Percentiles rank a stretch among this genome's conserved stretches.
Evolutionary conservation across 2,329 filamentous ascomycete species (phyloP).

Genomic region (Fusarium nygamai): DNA sequence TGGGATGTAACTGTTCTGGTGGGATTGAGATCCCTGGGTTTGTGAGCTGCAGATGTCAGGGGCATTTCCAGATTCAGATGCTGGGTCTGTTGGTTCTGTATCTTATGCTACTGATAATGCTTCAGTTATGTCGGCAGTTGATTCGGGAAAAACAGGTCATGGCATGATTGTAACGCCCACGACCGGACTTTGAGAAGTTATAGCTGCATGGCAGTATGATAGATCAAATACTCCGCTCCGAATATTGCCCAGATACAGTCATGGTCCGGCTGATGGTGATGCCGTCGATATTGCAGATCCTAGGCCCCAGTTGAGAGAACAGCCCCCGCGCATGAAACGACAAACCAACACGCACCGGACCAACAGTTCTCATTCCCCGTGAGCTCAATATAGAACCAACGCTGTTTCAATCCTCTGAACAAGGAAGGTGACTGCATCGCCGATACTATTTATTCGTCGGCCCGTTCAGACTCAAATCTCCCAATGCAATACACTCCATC

Average conservation of each 20-base stretch:
- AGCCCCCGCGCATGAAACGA: background rate
- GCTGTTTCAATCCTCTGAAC: background rate
- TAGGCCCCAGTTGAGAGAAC: background rate
- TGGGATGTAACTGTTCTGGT: constrained; percentile 5
- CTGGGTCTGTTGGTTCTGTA: background rate
- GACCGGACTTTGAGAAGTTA: background rate
- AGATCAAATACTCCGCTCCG: background rate
- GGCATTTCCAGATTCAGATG: background rate
- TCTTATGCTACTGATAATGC: background rate
- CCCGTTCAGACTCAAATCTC: background rate
- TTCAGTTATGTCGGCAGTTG: constrained; percentile 1
- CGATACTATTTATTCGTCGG: background rate
- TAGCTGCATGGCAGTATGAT: background rate
- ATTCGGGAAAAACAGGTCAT: background rate
- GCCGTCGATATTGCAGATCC: background rate
- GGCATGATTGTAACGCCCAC: background rate
- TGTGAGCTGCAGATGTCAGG: constrained; percentile 3
- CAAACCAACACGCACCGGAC: background rate
- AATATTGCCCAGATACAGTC: background rate
- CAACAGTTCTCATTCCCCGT: background rate
- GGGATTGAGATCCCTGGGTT: background rate
- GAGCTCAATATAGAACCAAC: background rate
- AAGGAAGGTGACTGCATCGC: background rate
- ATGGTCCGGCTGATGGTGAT: background rate
- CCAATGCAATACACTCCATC: background rate